Evolutionary conservation across 2,329 filamentous ascomycete genomes (phyloP).

Genomic region (Calycina marina): DNA sequence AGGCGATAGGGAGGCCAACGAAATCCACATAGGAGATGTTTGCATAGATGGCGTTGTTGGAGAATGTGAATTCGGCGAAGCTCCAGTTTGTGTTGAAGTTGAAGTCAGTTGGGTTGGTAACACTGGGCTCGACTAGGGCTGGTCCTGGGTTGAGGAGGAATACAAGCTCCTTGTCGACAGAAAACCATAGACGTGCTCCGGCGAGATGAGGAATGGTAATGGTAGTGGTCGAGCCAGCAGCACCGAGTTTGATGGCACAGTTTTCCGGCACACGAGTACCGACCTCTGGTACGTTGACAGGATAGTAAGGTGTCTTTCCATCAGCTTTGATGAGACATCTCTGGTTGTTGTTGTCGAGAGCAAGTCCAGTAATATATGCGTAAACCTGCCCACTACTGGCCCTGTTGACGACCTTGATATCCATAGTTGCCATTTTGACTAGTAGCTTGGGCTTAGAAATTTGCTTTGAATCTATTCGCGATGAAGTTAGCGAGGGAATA

Average conservation of each 20-base stretch:
- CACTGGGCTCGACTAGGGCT: slow-evolving; percentile 59
- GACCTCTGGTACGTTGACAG: slow-evolving; percentile 37
- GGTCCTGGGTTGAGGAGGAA: slow-evolving; percentile 54
- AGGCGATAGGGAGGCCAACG: slow-evolving; percentile 43
- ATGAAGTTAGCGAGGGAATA: background rate
- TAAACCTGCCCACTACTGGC: slow-evolving; percentile 45
- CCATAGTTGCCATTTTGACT: slow-evolving; percentile 29
- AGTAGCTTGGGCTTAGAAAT: too few species aligned
- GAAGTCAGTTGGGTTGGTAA: slow-evolving; percentile 46
- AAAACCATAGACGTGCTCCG: slow-evolving; percentile 61
- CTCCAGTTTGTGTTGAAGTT: slow-evolving; percentile 47
- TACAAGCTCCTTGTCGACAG: slow-evolving; percentile 43
- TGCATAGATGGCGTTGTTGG: slow-evolving; percentile 42
- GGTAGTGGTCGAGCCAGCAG: slow-evolving; percentile 40
- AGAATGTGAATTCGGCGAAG: slow-evolving; percentile 54
- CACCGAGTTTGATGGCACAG: slow-evolving; percentile 48
- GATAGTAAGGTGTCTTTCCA: slow-evolving; percentile 49
- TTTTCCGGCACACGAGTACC: slow-evolving; percentile 38
- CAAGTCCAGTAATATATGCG: slow-evolving; percentile 55
- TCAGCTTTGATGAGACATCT: slow-evolving; percentile 51
- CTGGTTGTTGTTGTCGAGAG: slow-evolving; percentile 42
- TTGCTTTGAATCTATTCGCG: background rate
- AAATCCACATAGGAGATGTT: slow-evolving; percentile 66
- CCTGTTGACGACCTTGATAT: slow-evolving; percentile 50
- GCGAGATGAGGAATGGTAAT: slow-evolving; percentile 56